Evolutionary conservation across 768 basidiomycete genomes (phyloP).

Genomic region (Agrocybe praecox): DNA sequence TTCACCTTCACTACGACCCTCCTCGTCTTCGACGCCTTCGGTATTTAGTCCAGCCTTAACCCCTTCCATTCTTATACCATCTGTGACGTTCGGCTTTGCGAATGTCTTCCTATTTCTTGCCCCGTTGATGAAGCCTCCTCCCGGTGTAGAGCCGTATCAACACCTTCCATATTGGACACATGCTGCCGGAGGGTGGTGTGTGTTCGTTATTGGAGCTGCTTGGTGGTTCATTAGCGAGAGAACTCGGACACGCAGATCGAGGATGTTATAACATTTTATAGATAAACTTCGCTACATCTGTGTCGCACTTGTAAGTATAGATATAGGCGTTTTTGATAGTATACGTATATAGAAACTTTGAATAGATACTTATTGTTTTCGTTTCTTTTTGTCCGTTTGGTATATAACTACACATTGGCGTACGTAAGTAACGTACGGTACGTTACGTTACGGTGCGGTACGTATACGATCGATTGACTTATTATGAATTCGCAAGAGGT

Average conservation of each 20-base stretch:
- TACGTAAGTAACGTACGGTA: too few relatives aligned
- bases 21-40: not conserved
- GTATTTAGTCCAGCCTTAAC: slow-evolving; percentile 23
- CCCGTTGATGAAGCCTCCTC: slow-evolving; percentile 54
- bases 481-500: too few relatives aligned
- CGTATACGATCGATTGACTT: too few relatives aligned
- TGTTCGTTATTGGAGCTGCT: slow-evolving; percentile 36
- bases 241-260: slow-evolving; percentile 12
- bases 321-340: too few relatives aligned
- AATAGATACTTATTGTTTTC: too few relatives aligned
- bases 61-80: slow-evolving; percentile 21
- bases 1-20: slow-evolving; percentile 32
- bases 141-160: slow-evolving; percentile 48
- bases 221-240: slow-evolving; percentile 10
- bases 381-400: too few relatives aligned
- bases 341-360: too few relatives aligned
- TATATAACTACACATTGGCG: too few relatives aligned
- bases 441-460: too few relatives aligned
- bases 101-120: slow-evolving; percentile 62
- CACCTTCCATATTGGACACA: slow-evolving; percentile 60
- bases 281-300: too few relatives aligned
- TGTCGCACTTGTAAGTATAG: too few relatives aligned
- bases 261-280: too few relatives aligned
- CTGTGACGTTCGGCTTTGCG: slow-evolving; percentile 54
- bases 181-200: slow-evolving; percentile 39